phyloP scores from a whole-genome alignment of 257 asterid species.

The Solanum bulbocastanum region DNA sequence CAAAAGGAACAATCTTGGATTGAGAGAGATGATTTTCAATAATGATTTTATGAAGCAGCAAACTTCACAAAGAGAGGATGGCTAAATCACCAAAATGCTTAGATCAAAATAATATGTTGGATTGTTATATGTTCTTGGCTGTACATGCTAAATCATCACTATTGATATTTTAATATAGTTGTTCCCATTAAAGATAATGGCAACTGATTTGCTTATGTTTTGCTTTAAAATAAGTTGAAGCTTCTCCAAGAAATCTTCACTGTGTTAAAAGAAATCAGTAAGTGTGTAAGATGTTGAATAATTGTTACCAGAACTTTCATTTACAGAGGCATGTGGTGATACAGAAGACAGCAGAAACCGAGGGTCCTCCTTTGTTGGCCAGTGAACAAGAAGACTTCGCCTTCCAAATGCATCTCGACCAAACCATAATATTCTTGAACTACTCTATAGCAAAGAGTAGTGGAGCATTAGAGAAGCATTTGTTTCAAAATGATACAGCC shows the following conservation, averaged over 20 bases:
- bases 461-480: not conserved
- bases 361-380: slow-evolving; percentile 73
- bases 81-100: not conserved
- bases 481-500: not conserved
- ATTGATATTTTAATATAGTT: not conserved
- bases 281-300: not conserved
- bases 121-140: not conserved
- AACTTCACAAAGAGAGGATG: not conserved
- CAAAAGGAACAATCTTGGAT: not conserved
- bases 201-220: not conserved
- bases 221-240: not conserved
- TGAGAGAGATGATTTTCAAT: not conserved
- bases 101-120: not conserved
- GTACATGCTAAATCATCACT: not conserved
- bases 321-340: slow-evolving; percentile 45
- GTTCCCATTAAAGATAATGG: not conserved
- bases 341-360: slow-evolving; percentile 84
- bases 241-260: not conserved
- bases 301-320: slow-evolving; percentile 38
- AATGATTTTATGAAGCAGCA: not conserved
- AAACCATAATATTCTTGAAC: slow-evolving; percentile 82
- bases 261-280: not conserved
- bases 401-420: slow-evolving; percentile 98
- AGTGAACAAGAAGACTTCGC: slow-evolving; percentile 92
- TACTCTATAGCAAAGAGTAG: slow-evolving; percentile 37